phyloP scores from a whole-genome alignment of 192 early-diverging fungal genomes.

The Gonapodya prolifera region DNA sequence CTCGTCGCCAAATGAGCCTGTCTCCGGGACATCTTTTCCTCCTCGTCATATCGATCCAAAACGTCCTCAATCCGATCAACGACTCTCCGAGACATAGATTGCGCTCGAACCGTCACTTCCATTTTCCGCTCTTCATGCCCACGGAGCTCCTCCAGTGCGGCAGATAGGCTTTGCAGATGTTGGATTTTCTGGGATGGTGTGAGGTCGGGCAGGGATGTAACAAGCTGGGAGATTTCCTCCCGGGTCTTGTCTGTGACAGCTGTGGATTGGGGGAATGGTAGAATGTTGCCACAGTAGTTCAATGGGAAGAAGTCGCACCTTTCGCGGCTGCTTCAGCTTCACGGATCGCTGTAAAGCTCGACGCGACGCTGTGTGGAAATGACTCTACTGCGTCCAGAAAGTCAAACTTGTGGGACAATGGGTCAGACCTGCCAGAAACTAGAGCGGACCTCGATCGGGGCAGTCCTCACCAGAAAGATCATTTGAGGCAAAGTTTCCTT shows the following conservation, averaged over 20 bases:
- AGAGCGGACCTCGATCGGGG: too few relatives aligned
- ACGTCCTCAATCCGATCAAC: neutral
- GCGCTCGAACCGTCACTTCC: neutral
- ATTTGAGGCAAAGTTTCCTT: neutral
- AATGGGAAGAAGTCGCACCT: neutral
- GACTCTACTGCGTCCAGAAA: neutral
- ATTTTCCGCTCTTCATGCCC: neutral
- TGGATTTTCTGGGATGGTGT: neutral
- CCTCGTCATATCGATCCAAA: neutral
- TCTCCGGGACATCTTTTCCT: neutral
- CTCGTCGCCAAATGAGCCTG: neutral
- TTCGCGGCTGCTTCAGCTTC: neutral
- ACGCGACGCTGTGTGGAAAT: neutral
- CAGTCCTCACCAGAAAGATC: neutral
- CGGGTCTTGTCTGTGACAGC: neutral
- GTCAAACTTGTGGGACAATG: neutral
- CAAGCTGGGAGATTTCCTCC: neutral
- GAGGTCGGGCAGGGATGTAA: neutral
- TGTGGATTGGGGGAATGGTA: neutral
- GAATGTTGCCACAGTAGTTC: neutral
- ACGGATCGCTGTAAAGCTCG: neutral
- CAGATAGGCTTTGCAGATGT: neutral
- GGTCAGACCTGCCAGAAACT: neutral
- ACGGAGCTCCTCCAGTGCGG: neutral
- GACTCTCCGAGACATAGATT: neutral